Base-by-base conservation (phyloP, 257 asterid genomes). In the Solanum tarijense region DNA sequence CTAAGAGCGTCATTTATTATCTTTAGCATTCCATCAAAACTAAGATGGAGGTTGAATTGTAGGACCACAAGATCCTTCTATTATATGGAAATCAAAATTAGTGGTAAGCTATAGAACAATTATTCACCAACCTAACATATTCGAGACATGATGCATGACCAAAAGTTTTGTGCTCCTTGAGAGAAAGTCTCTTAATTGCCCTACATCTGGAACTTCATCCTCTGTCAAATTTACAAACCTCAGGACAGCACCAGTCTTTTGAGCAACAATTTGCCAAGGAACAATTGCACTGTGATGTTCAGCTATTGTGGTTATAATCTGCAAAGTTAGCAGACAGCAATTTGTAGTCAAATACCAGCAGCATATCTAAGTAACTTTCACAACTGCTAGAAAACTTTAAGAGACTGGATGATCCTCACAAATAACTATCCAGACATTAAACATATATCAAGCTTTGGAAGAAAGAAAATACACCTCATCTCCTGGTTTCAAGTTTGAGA, bases 231-330 rank as follows among this genome's bases (percentile, higher is more conserved):
- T 89, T 75, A 95, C 96, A 90, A 89, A 94, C 91, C 92, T 97
- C 83, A 97, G 89, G 84, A 92, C 90, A 46, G 98, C 99, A 89
- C 99, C 99, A 65, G 99, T 96, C 94, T 91, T 96, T 89, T 97
- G 98, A 92, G 99, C 98, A n/a, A 97, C 95, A 91, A 94, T 34
- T 94, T 96, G 99, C 99, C 99, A 97, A 88, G 99, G 99, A 88
- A 97, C 98, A 89, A 96, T 93, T 79, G 97, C 94, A 91, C 99
- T 97, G 92, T 97, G 99, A 94, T 96, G 99, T 89, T 97, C 99
- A 82, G 98, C 99, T 71, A 97, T 90, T 73, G 98, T 92, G 68
- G 94, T 92, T 71, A 97, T 87, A 88, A 97, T 92, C 99, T 97
- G 95, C 88, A 89, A 86, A 58, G 39, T 48, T 29, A 52, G 71